phyloP scores from a whole-genome alignment of 192 early-diverging fungal genomes.

The Rhizophagus clarus region DNA sequence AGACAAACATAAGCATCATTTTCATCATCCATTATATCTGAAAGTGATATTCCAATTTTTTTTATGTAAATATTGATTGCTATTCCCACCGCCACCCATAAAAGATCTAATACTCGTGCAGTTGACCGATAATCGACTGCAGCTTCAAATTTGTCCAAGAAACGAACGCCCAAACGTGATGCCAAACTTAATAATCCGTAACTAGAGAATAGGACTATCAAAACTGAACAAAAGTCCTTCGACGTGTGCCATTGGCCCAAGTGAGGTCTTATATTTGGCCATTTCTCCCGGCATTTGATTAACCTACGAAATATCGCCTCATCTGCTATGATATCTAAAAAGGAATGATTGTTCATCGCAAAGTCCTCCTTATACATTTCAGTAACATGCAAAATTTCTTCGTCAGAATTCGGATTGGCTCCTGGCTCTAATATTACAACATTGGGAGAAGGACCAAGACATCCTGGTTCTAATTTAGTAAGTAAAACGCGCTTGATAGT shows the following conservation, averaged over 20 bases:
- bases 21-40: no score
- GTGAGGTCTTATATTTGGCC: background rate
- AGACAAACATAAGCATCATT: no score
- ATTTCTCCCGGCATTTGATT: background rate
- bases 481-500: background rate
- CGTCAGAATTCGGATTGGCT: no score
- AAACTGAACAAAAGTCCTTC: background rate
- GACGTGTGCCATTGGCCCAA: slow-evolving; percentile 4
- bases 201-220: slow-evolving; percentile 1
- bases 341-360: background rate
- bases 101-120: background rate
- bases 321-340: slow-evolving; percentile 4
- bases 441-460: no score
- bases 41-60: no score
- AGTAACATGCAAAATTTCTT: no score
- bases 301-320: background rate
- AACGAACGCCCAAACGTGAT: background rate
- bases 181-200: background rate
- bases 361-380: no score
- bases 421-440: no score
- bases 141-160: slow-evolving; percentile 23
- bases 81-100: slow-evolving; percentile 4
- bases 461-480: no score
- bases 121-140: slow-evolving; percentile 2
- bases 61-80: background rate